These are phyloP conservation scores for Coemansia sp. DNA, from an alignment of 371 early-diverging fungal species.

Conservation along the genomic window DNA sequence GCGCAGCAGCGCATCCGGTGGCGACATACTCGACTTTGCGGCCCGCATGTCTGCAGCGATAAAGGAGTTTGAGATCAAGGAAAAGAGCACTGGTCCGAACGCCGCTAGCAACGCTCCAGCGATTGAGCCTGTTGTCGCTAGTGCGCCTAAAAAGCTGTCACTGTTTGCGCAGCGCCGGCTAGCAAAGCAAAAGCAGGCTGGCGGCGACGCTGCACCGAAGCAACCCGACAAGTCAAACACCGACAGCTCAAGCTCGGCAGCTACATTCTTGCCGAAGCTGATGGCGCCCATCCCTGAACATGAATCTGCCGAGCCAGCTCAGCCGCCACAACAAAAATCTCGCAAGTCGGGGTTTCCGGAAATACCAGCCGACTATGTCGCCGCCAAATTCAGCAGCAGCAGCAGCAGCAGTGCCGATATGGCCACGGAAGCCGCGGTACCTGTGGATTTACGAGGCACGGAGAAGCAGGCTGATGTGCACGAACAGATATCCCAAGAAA, in stretches of 20 bases:
- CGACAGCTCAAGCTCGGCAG: constrained; percentile 3
- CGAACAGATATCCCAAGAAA: constrained; percentile 29
- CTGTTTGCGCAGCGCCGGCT: constrained; percentile 52
- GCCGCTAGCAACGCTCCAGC: not conserved
- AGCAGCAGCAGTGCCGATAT: not conserved
- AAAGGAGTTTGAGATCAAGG: constrained; percentile 30
- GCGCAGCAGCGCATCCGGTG: not conserved
- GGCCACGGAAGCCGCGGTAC: not conserved
- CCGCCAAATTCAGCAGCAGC: no score
- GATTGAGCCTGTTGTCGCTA: not conserved
- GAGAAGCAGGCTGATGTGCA: constrained; percentile 18
- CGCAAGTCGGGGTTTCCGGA: constrained; percentile 32
- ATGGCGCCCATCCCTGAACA: constrained; percentile 46
- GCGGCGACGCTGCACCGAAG: not conserved
- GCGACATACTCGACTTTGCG: constrained; percentile 29
- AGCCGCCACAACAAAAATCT: constrained; percentile 15
- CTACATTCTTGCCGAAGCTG: constrained; percentile 39
- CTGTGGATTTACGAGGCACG: not conserved
- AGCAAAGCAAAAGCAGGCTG: constrained; percentile 19
- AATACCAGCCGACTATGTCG: constrained; percentile 20
- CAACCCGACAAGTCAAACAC: not conserved
- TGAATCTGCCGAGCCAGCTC: constrained; percentile 1
- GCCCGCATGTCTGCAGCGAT: constrained; percentile 27
- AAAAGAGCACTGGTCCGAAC: not conserved
- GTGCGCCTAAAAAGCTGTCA: constrained; percentile 40